These are phyloP conservation scores for Asterochloris erici DNA, from an alignment of 139 green algal genomes.

Conservation along the genomic window DNA sequence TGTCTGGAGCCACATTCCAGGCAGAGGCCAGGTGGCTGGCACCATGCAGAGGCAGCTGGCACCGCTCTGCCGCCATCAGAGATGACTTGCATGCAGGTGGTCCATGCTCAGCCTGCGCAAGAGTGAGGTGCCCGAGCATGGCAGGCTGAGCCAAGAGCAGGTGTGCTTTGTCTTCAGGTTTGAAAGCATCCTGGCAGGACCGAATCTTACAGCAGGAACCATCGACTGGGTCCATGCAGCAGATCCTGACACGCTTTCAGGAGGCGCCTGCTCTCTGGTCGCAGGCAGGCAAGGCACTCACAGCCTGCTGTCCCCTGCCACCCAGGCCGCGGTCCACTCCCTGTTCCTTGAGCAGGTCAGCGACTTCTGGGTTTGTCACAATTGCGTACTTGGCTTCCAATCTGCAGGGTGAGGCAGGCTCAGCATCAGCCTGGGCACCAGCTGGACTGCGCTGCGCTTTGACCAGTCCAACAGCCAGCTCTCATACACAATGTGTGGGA, in stretches of 20 bases:
- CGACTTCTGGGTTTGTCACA: not conserved
- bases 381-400: not conserved
- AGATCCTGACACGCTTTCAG: not conserved
- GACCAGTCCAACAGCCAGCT: too few relatives aligned
- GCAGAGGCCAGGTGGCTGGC: too few relatives aligned
- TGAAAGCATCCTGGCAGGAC: not conserved
- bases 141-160: too few relatives aligned
- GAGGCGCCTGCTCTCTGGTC: not conserved
- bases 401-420: not conserved
- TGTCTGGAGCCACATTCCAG: too few relatives aligned
- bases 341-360: not conserved
- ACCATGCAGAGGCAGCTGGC: too few relatives aligned
- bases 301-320: not conserved
- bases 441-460: too few relatives aligned
- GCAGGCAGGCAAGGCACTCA: not conserved
- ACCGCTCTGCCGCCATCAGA: too few relatives aligned
- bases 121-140: too few relatives aligned
- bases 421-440: too few relatives aligned
- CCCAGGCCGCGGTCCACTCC: not conserved
- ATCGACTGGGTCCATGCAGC: not conserved
- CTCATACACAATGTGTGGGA: too few relatives aligned
- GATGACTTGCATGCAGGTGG: too few relatives aligned
- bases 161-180: not conserved
- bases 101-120: too few relatives aligned
- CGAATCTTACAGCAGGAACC: not conserved